Evolutionary conservation across 2,329 filamentous ascomycete species (phyloP).

Genomic region (Metarhizium robertsii): DNA sequence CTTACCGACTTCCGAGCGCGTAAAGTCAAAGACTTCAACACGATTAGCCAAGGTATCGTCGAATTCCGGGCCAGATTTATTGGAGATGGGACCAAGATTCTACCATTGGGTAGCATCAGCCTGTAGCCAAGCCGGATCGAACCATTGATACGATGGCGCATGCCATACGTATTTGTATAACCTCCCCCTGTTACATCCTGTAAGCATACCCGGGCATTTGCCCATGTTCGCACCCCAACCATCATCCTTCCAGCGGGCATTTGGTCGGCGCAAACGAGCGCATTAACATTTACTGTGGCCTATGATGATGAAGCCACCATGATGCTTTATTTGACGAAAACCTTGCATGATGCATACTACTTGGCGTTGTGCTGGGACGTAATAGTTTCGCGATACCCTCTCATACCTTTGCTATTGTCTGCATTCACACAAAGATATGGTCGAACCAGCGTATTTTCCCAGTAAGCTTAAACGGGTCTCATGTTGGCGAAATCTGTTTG

Average conservation of each 20-base stretch:
- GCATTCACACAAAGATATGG: neutral
- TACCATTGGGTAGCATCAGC: slow-evolving; percentile 44
- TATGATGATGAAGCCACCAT: neutral
- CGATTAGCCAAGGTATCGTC: slow-evolving; percentile 58
- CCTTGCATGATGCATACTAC: neutral
- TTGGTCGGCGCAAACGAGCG: neutral
- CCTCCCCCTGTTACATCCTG: neutral
- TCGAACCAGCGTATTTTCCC: neutral
- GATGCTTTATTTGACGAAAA: neutral
- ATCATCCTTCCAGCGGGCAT: neutral
- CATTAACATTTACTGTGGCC: neutral
- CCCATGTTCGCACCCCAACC: neutral
- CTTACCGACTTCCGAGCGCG: slow-evolving; percentile 50
- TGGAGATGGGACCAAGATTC: slow-evolving; percentile 53
- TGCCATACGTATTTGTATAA: neutral
- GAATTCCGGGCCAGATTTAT: slow-evolving; percentile 57
- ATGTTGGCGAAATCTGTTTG: neutral
- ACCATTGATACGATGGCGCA: neutral
- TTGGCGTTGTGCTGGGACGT: neutral
- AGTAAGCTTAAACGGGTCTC: neutral
- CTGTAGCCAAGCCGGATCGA: slow-evolving; percentile 13
- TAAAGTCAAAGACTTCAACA: slow-evolving; percentile 55
- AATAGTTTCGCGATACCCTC: neutral
- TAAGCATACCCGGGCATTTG: slow-evolving; percentile 2
- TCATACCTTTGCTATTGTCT: neutral